Base-by-base conservation (phyloP, 805 yeast species). In the Pichia occidentalis region DNA sequence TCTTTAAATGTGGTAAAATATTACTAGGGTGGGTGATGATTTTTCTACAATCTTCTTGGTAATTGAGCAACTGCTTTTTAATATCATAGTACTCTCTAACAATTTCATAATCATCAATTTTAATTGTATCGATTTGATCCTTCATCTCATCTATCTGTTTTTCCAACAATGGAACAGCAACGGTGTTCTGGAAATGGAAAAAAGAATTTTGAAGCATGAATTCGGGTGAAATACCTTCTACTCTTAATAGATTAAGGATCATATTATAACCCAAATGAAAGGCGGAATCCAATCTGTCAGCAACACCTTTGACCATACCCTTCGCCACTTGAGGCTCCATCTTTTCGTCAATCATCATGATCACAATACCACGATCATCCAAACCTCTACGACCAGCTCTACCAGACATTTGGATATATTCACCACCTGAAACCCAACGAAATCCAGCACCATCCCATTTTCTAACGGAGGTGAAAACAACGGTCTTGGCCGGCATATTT, bases 351-450 rank as follows among this genome's bases (percentile, higher is more conserved):
- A 92, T 87, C 99, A 92, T 92, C 92, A 92, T 85, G 49, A 92
- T 92, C 34, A 92, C 99, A 61, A 92, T 87, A 65, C 99, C 99
- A 60, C 98, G 82, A 60, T 92, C 98, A 71, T 92, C 99, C 51
- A 92, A 73, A 56, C 99, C 99, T 73, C 98, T 85, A 71, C 98
- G 88, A 52, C 99, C 99, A 17, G 99, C 99, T 63, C 99, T 80
- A 49, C 99, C 99, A 31, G 96, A 85, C 99, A 92, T 92, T 66
- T 92, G 99, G 56, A 92, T 92, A 63, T 92, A 92, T 65, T 92
- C 99, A 68, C 99, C 99, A 43, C 98, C 98, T 40, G 95, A 85
- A 23, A 92, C 97, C 98, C 98, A 92, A 64, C 99, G 79, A 70
- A 90, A 87, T 14, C 90, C 95, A 46, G 76, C 78, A 52, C 98